Percentiles rank a stretch among this genome's conserved stretches.
Evolutionary conservation across 1,139 yeast genomes (phyloP).

Genomic region (Yamadazyma taylorii): DNA sequence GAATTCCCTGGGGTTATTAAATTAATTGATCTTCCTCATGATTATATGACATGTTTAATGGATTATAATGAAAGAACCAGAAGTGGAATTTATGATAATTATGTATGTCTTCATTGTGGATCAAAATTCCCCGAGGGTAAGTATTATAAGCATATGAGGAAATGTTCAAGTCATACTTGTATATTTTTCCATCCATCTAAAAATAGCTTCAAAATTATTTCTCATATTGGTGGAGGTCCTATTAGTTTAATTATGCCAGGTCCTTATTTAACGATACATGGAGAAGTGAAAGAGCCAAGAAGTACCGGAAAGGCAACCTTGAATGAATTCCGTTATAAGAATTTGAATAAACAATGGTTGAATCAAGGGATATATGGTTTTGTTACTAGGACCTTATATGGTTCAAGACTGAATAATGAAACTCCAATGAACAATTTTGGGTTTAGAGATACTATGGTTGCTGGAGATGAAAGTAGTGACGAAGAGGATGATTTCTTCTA

Average conservation of each 20-base stretch:
- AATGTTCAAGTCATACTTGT: constrained; percentile 32
- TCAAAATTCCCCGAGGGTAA: constrained; percentile 18
- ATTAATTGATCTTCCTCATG: constrained; percentile 40
- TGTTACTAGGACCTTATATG: constrained; percentile 35
- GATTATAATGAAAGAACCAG: constrained; percentile 20
- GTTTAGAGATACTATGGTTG: constrained; percentile 10
- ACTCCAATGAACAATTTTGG: constrained; percentile 8
- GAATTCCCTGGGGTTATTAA: constrained; percentile 42
- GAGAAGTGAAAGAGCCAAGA: constrained; percentile 62
- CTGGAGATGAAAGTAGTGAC: constrained; percentile 17
- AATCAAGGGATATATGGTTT: constrained; percentile 48
- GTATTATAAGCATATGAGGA: constrained; percentile 23
- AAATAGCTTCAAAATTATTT: constrained; percentile 37
- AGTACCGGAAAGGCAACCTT: constrained; percentile 55
- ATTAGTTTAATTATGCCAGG: constrained; percentile 44
- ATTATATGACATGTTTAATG: constrained; percentile 30
- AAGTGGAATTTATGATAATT: constrained; percentile 23
- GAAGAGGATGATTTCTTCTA: constrained; percentile 17
- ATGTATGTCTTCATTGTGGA: constrained; percentile 38
- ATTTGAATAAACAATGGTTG: constrained; percentile 60
- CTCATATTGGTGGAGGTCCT: constrained; percentile 32
- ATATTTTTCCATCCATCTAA: constrained; percentile 45
- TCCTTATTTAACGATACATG: constrained; percentile 71
- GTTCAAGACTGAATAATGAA: constrained; percentile 18
- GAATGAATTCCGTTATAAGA: constrained; percentile 50